Evolutionary conservation across 2,329 filamentous ascomycete species (phyloP).

Genomic region (Cercospora brassicicola): DNA sequence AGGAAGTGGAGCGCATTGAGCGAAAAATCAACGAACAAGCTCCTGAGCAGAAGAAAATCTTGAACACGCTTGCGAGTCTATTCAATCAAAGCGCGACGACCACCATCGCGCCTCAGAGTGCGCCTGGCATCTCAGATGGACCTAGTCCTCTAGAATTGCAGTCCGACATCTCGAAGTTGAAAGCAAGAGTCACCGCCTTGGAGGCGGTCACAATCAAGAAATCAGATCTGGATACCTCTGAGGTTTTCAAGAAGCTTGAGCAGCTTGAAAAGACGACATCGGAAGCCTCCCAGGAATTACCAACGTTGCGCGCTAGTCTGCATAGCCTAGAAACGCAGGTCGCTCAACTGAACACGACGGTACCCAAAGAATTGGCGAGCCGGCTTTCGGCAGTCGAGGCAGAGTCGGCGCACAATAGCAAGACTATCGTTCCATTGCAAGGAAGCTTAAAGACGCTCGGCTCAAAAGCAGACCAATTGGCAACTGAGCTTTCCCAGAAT

Average conservation of each 20-base stretch:
- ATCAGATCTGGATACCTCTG: background rate
- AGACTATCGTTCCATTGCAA: background rate
- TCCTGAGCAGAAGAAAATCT: background rate
- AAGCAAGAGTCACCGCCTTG: background rate
- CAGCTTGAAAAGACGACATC: background rate
- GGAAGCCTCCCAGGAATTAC: background rate
- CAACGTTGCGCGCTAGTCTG: background rate
- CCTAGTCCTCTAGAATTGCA: background rate
- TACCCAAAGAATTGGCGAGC: background rate
- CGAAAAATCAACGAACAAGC: background rate
- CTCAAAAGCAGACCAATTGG: background rate
- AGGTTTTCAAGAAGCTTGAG: background rate
- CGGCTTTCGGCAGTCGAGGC: background rate
- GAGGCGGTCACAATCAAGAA: background rate
- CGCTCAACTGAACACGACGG: background rate
- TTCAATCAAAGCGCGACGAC: background rate
- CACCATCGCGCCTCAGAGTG: background rate
- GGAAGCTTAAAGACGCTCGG: background rate
- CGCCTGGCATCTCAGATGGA: background rate
- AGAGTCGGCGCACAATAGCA: background rate
- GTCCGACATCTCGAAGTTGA: background rate
- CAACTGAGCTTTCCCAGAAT: background rate
- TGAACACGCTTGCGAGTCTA: slow-evolving; percentile 1
- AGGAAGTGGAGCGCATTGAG: slow-evolving; percentile 5
- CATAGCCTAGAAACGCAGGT: background rate